Percentiles rank a stretch among this genome's conserved stretches.
Evolutionary conservation across 2,329 filamentous ascomycete species (phyloP).

Genomic region (Juglanconis oblonga): DNA sequence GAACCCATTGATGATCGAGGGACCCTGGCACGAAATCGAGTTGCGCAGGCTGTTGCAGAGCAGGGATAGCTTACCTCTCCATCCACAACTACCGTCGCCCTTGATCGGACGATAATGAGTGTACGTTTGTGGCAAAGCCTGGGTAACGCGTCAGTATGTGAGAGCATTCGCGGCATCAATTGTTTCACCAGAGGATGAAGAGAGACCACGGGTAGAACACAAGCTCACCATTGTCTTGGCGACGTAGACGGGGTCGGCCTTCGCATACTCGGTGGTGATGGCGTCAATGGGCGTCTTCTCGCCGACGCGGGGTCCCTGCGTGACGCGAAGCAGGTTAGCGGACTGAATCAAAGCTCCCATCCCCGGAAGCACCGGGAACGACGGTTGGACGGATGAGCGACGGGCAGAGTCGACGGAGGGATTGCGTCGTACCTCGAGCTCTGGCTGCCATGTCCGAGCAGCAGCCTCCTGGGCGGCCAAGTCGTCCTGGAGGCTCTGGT

Average conservation of each 20-base stretch:
- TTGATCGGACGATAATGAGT: conserved; percentile 83
- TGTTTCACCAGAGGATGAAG: background rate
- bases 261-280: conserved; percentile 83
- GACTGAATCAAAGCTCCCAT: conserved; percentile 22
- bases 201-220: background rate
- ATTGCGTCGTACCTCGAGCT: conserved; percentile 48
- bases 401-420: background rate
- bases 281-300: conserved; percentile 71
- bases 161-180: background rate
- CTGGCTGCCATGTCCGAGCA: conserved; percentile 56
- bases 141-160: conserved; percentile 6
- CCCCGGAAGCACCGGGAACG: conserved; percentile 13
- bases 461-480: conserved; percentile 59
- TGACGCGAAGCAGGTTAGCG: conserved; percentile 14
- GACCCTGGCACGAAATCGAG: background rate
- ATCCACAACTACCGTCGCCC: conserved; percentile 95
- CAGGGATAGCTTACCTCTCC: conserved; percentile 73
- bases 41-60: background rate
- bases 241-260: conserved; percentile 80
- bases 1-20: background rate
- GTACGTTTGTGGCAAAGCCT: conserved; percentile 81
- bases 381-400: background rate
- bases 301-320: conserved; percentile 78
- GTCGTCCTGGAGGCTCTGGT: conserved; percentile 33
- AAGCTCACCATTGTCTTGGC: conserved; percentile 78